Percentiles rank a stretch among this genome's conserved stretches.
Evolutionary conservation across 192 early-diverging fungal genomes (phyloP).

Genomic region (Coemansia sp.): DNA sequence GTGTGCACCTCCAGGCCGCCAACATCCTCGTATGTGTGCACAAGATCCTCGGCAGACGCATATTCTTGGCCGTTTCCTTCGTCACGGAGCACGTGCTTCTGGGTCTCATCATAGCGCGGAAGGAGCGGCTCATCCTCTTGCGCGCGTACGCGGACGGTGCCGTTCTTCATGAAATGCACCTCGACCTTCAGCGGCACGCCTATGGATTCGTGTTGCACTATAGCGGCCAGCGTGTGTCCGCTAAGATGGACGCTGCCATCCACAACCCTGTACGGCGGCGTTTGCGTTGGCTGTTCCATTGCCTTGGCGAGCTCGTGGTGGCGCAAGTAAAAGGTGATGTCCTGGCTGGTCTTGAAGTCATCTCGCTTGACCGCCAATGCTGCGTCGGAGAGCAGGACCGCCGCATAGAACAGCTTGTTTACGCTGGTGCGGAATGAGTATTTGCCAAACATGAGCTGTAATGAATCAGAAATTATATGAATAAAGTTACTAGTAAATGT

Average conservation of each 20-base stretch:
- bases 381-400: slow-evolving; percentile 21
- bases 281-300: slow-evolving; percentile 28
- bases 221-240: slow-evolving; percentile 31
- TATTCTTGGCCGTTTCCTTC: slow-evolving; percentile 35
- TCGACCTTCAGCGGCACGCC: slow-evolving; percentile 42
- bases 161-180: slow-evolving; percentile 60
- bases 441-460: slow-evolving; percentile 10
- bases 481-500: no score
- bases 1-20: slow-evolving; percentile 23
- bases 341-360: slow-evolving; percentile 90
- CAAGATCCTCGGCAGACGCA: slow-evolving; percentile 28
- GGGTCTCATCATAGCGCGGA: slow-evolving; percentile 69
- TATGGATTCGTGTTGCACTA: slow-evolving; percentile 23
- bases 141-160: slow-evolving; percentile 62
- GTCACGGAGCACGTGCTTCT: slow-evolving; percentile 58
- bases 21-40: slow-evolving; percentile 14
- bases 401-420: slow-evolving; percentile 19
- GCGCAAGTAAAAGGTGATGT: slow-evolving; percentile 85
- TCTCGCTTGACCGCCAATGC: slow-evolving; percentile 67
- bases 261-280: slow-evolving; percentile 60
- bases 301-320: slow-evolving; percentile 85
- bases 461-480: no score
- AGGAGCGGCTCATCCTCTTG: slow-evolving; percentile 68
- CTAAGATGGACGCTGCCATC: slow-evolving; percentile 61
- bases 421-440: slow-evolving; percentile 1